Base-by-base conservation (phyloP, 2,329 filamentous ascomycete species). In the Venturia oleaginea region DNA sequence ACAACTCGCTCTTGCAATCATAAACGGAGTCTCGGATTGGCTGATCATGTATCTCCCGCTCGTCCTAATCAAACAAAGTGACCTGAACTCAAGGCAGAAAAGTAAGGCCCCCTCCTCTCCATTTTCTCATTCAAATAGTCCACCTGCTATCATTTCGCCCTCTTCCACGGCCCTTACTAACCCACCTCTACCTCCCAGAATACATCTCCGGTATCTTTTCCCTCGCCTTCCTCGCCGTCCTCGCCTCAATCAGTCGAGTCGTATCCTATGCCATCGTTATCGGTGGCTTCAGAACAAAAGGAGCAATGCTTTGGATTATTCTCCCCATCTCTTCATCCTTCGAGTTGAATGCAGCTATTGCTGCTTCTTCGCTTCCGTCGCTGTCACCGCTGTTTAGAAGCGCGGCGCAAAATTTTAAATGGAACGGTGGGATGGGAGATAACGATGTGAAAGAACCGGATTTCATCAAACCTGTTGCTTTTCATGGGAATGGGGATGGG, bases 211-310 rank as follows among this genome's bases (percentile, higher is more conserved):
- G 59, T 13, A 60, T 60, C 15, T 13, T 60, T 17, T 40, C 40
- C 34, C 59, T 60, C 34, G 59, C 59, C n/a, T 60, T 60, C 37
- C 15, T 60, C 32, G 59, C 59, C 17, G 37, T 19, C 37, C 37
- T 60, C n/a, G 59, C 34, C n/a, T 60, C 59, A 13, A 17, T 60
- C 6, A 5, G n/a, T 11, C 19, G 37, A 60, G 40, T 60, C n/a
- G n/a, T 42, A 34, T 40, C 59, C 13, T 40, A 40, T 37, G 40
- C 19, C 59, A 32, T 60, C 34, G 37, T 40, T 13, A n/a, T 37
- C 13, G 17, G 15, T 7, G 19, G 30, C 10, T 32, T 10, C 17
- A 22, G 6, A 34, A 13, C 4, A 19, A 19, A 7, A 4, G 4
- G 1, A 34, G 22, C 17, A n/a, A 27, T 10, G 15, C 7, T 27